Percentiles rank a stretch among this genome's conserved stretches.
Evolutionary conservation across 176 grass and related monocot genomes (phyloP).

Genomic region (Cymbopogon citratus): DNA sequence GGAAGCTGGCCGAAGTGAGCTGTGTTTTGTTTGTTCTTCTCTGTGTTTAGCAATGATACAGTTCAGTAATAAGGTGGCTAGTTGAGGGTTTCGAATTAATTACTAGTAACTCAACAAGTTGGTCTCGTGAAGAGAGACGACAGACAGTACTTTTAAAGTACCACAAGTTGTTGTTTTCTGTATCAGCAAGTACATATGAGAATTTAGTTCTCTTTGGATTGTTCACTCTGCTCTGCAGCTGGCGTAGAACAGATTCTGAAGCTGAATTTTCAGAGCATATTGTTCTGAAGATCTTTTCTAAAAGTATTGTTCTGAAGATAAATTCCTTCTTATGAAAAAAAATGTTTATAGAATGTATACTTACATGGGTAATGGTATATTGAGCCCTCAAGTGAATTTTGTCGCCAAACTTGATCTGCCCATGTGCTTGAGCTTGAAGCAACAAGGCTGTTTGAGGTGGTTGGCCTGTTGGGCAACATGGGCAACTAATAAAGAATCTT

Average conservation of each 20-base stretch:
- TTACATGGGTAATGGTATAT: neutral
- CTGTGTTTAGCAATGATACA: neutral
- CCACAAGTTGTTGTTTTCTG: neutral
- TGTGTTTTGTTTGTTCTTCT: conserved; percentile 19
- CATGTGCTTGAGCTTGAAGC: conserved; percentile 34
- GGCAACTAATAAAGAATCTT: conserved; percentile 20
- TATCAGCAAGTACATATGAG: conserved; percentile 10
- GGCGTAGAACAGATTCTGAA: neutral
- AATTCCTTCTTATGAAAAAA: neutral
- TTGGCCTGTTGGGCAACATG: conserved; percentile 20
- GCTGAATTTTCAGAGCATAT: neutral
- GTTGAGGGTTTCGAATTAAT: neutral
- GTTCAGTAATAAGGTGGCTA: neutral
- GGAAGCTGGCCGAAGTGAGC: neutral
- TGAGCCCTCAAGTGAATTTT: conserved; percentile 8
- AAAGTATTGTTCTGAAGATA: neutral
- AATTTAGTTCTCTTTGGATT: neutral
- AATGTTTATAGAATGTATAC: neutral
- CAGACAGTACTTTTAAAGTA: conserved; percentile 28
- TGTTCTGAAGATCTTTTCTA: neutral
- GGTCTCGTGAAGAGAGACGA: conserved; percentile 12
- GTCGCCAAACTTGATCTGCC: conserved; percentile 3
- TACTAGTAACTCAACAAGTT: conserved; percentile 1
- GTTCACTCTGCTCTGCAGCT: neutral
- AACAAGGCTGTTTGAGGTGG: conserved; percentile 12